Conservation (phyloP, 768 basidiomycete genomes). For the Russula olivacea region DNA sequence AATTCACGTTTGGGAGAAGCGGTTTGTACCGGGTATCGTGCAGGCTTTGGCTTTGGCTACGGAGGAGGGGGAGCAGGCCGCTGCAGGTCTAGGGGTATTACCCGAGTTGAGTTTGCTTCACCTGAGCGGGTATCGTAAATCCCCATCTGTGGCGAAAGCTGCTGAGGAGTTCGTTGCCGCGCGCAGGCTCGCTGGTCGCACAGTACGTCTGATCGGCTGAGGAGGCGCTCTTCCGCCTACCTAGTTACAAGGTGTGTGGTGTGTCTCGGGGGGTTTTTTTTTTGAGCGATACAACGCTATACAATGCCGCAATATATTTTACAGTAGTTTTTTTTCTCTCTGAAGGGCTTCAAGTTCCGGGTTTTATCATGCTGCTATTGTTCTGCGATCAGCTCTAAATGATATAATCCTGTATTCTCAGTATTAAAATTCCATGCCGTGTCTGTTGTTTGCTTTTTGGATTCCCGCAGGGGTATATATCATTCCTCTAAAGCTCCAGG, state of each 20-base stretch:
- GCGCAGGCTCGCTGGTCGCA: background rate
- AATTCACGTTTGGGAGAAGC: background rate
- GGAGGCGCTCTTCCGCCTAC: too few species aligned
- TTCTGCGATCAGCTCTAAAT: too few species aligned
- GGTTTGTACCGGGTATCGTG: constrained; percentile 1
- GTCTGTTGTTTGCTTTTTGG: background rate
- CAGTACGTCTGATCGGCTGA: background rate
- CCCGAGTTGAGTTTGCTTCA: background rate
- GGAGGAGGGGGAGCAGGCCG: background rate
- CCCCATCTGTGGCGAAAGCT: background rate
- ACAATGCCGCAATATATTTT: too few species aligned
- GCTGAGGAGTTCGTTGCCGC: background rate
- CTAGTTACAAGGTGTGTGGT: too few species aligned
- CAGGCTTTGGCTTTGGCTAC: background rate
- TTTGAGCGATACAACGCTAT: too few species aligned
- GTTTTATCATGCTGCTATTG: too few species aligned
- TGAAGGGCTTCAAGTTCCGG: too few species aligned
- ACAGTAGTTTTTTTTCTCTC: too few species aligned
- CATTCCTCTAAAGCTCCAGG: background rate
- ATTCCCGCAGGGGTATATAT: background rate
- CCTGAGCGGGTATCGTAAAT: background rate
- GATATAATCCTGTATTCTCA: too few species aligned
- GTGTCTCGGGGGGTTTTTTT: too few species aligned
- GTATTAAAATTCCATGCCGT: too few species aligned
- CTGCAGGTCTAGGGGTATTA: background rate